Evolutionary conservation across 495 filamentous ascomycete species (phyloP), one percentile per base, ranked within the genome.

Genomic region (Friedmanniomyces simplex): DNA sequence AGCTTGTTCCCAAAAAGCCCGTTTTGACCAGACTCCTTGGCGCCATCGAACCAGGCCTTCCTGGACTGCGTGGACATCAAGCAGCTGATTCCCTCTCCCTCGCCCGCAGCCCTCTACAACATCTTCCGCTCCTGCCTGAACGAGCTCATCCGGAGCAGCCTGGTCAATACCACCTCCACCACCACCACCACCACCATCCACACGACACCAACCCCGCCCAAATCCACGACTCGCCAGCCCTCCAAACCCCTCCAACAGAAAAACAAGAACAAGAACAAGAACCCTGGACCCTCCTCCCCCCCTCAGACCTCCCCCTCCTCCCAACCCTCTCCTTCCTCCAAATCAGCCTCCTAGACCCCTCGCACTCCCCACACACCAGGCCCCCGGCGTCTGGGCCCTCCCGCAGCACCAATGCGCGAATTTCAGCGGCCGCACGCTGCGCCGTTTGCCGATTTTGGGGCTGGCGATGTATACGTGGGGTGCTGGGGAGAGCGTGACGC

Each of bases 341-440:
- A 0, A 86, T 95, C 1, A 68, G 90, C n/a, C 85, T 93, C 59
- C 90, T 85, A 0, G 91, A 87, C 34, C 69, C 94, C 48, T 88
- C 89, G 12, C 84, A 85, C 37, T 87, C 89, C 0, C 84, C 85
- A 37, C 87, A 88, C 0, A 37, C 61, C 2, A 57, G 28, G 25
- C 8, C 14, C 18, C 50, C n/a, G n/a, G 57, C 1, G 25, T 60
- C 2, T 63, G 61, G 61, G 22, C 21, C 2, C 32, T 63, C 6
- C 57, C 61, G 12, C 58, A 58, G 18, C 62, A 61, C 32, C 4
- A 42, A 14, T 60, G 54, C 41, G 22, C 58, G 21, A 70, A 70
- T 13, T 56, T 70, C 6, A 72, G 68, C 30, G 71, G 70, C 1
- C 63, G 71, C 0, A 67, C 63, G 2, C 59, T 73, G 18, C 62